phyloP scores from a whole-genome alignment of 768 basidiomycete genomes.

The Phlebiopsis gigantea region DNA sequence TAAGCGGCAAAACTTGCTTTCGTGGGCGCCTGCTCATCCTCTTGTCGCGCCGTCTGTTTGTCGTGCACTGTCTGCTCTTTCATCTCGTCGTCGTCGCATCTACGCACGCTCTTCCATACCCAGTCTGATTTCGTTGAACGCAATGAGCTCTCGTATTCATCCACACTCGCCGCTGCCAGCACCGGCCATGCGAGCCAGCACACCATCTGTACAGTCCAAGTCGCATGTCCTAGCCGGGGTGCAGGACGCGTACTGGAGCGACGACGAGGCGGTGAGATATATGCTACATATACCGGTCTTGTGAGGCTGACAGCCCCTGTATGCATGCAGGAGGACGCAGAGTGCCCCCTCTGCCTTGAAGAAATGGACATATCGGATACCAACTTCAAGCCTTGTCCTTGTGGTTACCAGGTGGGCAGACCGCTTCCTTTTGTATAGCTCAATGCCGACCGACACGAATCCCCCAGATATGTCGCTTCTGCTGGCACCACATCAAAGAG shows the following conservation, averaged over 20 bases:
- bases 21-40: constrained; percentile 15
- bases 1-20: constrained; percentile 20
- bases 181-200: constrained; percentile 65
- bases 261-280: constrained; percentile 73
- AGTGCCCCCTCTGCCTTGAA: constrained; percentile 96
- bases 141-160: constrained; percentile 58
- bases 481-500: constrained; percentile 97
- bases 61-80: constrained; percentile 2
- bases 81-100: constrained; percentile 11
- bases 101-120: not conserved
- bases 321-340: constrained; percentile 81
- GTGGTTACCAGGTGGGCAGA: constrained; percentile 85
- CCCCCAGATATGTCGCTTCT: constrained; percentile 92
- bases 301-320: not conserved
- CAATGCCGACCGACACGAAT: not conserved
- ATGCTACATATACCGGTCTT: not conserved
- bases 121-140: constrained; percentile 22
- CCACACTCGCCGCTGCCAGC: constrained; percentile 64
- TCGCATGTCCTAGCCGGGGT: constrained; percentile 84
- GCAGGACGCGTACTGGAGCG: constrained; percentile 96
- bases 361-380: constrained; percentile 99
- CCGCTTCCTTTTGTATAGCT: not conserved
- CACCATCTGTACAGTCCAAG: constrained; percentile 73
- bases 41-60: constrained; percentile 20
- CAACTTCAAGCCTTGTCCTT: constrained; percentile 98